Conservation (phyloP, 1,139 yeast genomes). For the Sporopachydermia cereana region DNA sequence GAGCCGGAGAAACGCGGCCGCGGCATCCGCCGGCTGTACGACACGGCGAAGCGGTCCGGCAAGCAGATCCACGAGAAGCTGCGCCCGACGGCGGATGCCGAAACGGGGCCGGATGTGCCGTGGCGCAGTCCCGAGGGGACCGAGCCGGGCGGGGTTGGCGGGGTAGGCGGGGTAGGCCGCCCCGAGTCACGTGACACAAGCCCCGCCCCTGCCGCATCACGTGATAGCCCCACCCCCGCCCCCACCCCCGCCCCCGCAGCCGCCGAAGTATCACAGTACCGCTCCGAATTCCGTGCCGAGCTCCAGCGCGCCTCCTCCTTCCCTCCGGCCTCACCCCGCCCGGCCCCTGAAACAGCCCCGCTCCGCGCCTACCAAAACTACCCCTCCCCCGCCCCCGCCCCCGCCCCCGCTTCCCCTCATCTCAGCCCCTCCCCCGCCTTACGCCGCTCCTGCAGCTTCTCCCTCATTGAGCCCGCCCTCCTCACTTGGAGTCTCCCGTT, state of each 20-base stretch:
- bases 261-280: neutral
- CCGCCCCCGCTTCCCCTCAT: neutral
- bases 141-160: too few species aligned
- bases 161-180: too few species aligned
- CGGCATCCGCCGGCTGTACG: neutral
- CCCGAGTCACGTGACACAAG: too few species aligned
- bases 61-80: slow-evolving; percentile 1
- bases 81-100: neutral
- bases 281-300: neutral
- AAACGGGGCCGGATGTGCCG: neutral
- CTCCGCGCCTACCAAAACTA: neutral
- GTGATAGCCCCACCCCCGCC: neutral
- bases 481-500: slow-evolving; percentile 24
- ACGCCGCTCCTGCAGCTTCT: slow-evolving; percentile 25
- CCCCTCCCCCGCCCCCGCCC: neutral
- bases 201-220: too few species aligned
- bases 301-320: neutral
- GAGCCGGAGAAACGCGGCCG: slow-evolving; percentile 2
- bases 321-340: too few species aligned
- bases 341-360: neutral
- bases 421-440: neutral
- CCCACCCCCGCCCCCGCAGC: neutral
- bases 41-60: slow-evolving; percentile 1
- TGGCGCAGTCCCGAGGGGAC: neutral
- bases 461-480: slow-evolving; percentile 31